These are phyloP conservation scores for Fusarium denticulatum DNA, from an alignment of 2,329 filamentous ascomycete species.

Conservation along the genomic window DNA sequence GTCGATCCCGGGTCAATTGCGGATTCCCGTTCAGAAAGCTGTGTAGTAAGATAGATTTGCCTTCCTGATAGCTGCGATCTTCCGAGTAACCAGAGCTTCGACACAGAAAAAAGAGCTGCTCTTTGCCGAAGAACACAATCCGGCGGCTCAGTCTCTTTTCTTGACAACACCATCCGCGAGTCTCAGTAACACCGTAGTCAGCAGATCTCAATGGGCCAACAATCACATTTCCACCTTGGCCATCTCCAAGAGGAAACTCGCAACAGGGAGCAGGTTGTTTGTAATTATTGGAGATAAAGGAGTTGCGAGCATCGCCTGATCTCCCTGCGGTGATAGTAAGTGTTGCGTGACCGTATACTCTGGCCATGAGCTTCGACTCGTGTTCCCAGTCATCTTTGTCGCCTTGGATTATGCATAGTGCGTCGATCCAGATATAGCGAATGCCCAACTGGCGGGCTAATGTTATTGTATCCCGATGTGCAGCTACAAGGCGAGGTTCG, in stretches of 20 bases:
- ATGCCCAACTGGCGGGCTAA: background rate
- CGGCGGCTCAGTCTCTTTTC: slow-evolving; percentile 8
- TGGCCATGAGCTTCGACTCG: background rate
- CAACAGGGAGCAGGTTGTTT: background rate
- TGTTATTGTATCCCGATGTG: background rate
- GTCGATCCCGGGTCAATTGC: background rate
- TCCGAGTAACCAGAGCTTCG: background rate
- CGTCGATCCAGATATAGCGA: slow-evolving; percentile 3
- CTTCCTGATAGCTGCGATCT: background rate
- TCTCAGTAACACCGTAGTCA: background rate
- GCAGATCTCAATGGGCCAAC: background rate
- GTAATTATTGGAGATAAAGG: background rate
- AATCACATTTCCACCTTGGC: background rate
- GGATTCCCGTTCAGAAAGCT: background rate
- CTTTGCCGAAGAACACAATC: background rate
- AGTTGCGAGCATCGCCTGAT: slow-evolving; percentile 10
- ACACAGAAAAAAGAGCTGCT: slow-evolving; percentile 10
- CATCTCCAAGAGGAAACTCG: background rate
- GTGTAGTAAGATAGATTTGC: background rate
- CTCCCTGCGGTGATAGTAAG: slow-evolving; percentile 13
- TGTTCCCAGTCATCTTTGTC: background rate
- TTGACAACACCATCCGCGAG: slow-evolving; percentile 23
- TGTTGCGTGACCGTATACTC: background rate
- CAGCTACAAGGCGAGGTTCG: background rate
- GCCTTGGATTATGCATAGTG: background rate